Conservation (phyloP, 116 monocot genomes). For the Papilionanthe hybrid region DNA sequence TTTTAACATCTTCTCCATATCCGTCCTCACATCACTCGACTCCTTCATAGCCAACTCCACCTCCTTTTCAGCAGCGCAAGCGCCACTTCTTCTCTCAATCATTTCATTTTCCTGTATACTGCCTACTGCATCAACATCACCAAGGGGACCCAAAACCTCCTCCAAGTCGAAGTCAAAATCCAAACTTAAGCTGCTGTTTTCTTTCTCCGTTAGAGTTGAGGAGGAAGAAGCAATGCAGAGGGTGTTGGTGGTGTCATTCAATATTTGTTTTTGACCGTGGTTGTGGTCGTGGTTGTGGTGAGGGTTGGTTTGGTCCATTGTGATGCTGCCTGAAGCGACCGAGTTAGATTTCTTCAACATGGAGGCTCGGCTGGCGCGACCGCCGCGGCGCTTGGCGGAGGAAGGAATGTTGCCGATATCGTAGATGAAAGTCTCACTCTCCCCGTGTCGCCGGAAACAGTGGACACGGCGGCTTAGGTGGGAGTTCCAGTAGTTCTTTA, state of each 20-base stretch:
- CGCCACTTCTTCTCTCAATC: too few species aligned
- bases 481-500: slow-evolving; percentile 58
- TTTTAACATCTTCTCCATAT: neutral
- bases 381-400: neutral
- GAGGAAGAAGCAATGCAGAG: neutral
- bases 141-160: neutral
- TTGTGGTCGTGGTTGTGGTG: too few species aligned
- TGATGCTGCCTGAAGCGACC: neutral
- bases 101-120: neutral
- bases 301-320: neutral
- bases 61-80: neutral
- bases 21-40: too few species aligned
- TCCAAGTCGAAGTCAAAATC: neutral
- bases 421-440: neutral
- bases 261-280: neutral
- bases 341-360: neutral
- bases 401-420: neutral
- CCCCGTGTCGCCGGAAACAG: neutral
- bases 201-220: neutral
- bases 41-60: neutral
- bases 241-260: neutral
- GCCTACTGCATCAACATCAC: neutral
- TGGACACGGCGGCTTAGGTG: neutral
- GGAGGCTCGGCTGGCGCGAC: neutral
- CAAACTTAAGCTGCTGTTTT: neutral